These are phyloP conservation scores for Flaveria linearis DNA, from an alignment of 129 eudicot genomes.

Conservation along the genomic window DNA sequence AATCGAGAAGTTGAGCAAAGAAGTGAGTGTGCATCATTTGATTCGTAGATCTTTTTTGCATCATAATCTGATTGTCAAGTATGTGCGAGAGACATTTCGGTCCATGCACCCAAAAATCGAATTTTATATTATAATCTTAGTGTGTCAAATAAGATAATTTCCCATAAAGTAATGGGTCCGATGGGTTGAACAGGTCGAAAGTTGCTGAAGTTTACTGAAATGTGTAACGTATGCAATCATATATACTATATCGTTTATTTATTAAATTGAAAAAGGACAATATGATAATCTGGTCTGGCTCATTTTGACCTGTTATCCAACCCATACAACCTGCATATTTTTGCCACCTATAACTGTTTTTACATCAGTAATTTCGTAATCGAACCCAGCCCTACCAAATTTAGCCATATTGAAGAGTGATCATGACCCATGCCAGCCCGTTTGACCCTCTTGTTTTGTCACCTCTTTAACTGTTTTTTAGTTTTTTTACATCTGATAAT, in stretches of 20 bases:
- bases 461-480: neutral
- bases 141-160: neutral
- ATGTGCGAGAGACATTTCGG: neutral
- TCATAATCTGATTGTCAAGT: neutral
- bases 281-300: neutral
- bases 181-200: neutral
- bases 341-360: neutral
- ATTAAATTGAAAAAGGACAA: neutral
- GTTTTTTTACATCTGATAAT: constrained; percentile 6
- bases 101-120: neutral
- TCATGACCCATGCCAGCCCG: constrained; percentile 32
- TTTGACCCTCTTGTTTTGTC: neutral
- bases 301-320: neutral
- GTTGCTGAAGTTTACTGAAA: neutral
- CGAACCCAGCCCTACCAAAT: neutral
- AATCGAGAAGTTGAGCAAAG: constrained; percentile 59
- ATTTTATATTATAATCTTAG: neutral
- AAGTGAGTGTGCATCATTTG: constrained; percentile 49
- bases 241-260: neutral
- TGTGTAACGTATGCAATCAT: neutral
- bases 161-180: neutral
- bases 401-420: neutral
- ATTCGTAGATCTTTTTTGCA: neutral
- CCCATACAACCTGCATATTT: neutral
- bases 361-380: neutral